Percentiles rank a stretch among this genome's conserved stretches.
These are phyloP conservation scores for Leccinellum albellum DNA, from an alignment of 768 basidiomycete genomes.

Conservation along the genomic window DNA sequence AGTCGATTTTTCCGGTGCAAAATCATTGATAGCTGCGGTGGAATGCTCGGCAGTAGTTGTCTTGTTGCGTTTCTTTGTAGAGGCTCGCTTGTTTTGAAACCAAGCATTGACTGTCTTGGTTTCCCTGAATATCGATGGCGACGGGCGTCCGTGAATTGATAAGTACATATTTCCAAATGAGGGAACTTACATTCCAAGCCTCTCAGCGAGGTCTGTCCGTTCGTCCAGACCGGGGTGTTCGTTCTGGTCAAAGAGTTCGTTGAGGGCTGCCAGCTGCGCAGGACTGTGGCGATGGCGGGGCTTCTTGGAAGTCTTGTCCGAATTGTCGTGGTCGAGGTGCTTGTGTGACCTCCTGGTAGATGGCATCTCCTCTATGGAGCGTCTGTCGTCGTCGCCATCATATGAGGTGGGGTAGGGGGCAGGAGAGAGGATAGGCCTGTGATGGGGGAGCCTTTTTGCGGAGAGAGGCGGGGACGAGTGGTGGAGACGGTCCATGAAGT, in stretches of 20 bases:
- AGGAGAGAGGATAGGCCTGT: conserved; percentile 11
- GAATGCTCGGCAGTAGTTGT: conserved; percentile 32
- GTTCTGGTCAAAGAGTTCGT: conserved; percentile 71
- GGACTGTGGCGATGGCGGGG: conserved; percentile 75
- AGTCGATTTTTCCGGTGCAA: conserved; percentile 15
- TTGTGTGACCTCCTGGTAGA: conserved; percentile 20
- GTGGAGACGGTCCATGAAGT: conserved; percentile 24
- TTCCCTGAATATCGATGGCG: conserved; percentile 48
- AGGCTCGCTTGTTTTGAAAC: conserved; percentile 86
- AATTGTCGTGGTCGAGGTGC: conserved; percentile 20
- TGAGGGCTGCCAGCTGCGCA: conserved; percentile 68
- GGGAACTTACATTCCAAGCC: conserved; percentile 67
- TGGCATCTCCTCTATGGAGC: conserved; percentile 24
- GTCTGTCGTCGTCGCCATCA: conserved; percentile 23
- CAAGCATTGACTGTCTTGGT: conserved; percentile 83
- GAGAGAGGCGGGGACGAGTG: conserved; percentile 14
- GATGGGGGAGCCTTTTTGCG: conserved; percentile 9
- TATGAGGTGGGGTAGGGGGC: conserved; percentile 3
- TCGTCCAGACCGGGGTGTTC: conserved; percentile 73
- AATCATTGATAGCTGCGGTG: conserved; percentile 29
- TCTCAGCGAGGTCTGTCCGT: conserved; percentile 63
- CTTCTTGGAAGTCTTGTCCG: conserved; percentile 50
- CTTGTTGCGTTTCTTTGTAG: conserved; percentile 68
- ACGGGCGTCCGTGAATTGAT: conserved; percentile 13
- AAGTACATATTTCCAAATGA: conserved; percentile 26